phyloP scores from a whole-genome alignment of 2,329 filamentous ascomycete genomes.

The Hymenotorrendiella dingleyae region DNA sequence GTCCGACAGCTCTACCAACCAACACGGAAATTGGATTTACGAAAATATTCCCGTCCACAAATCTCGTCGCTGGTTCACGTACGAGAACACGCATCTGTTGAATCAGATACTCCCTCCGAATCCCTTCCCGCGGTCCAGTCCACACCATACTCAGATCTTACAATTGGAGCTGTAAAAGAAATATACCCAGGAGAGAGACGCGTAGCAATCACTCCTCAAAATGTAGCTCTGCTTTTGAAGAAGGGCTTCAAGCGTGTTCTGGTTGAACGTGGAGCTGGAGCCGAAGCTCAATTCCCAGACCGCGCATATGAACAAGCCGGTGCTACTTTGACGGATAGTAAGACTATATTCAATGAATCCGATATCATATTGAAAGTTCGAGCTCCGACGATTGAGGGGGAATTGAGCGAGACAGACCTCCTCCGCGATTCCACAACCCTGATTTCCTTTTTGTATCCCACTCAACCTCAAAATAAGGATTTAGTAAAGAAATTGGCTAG shows the following conservation, averaged over 20 bases:
- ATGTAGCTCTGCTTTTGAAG: conserved; percentile 74
- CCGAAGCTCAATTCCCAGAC: conserved; percentile 70
- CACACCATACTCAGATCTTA: conserved; percentile 62
- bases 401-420: conserved; percentile 59
- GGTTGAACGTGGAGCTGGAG: conserved; percentile 75
- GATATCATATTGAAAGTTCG: conserved; percentile 84
- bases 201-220: conserved; percentile 78
- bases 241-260: conserved; percentile 76
- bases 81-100: conserved; percentile 13
- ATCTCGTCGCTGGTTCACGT: conserved; percentile 14
- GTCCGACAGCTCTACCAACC: conserved; percentile 19
- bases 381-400: conserved; percentile 54
- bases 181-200: conserved; percentile 73
- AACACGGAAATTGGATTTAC: conserved; percentile 15
- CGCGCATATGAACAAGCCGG: conserved; percentile 72
- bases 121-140: conserved; percentile 15
- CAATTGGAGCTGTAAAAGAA: conserved; percentile 74
- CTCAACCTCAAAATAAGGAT: conserved; percentile 71
- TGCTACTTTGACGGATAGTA: conserved; percentile 66
- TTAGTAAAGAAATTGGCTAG: conserved; percentile 68
- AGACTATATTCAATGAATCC: conserved; percentile 65
- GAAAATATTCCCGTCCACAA: conserved; percentile 15
- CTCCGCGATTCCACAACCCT: conserved; percentile 67
- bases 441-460: conserved; percentile 78
- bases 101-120: conserved; percentile 8